phyloP scores from a whole-genome alignment of 2,329 filamentous ascomycete genomes.

The Thelonectria blattea region DNA sequence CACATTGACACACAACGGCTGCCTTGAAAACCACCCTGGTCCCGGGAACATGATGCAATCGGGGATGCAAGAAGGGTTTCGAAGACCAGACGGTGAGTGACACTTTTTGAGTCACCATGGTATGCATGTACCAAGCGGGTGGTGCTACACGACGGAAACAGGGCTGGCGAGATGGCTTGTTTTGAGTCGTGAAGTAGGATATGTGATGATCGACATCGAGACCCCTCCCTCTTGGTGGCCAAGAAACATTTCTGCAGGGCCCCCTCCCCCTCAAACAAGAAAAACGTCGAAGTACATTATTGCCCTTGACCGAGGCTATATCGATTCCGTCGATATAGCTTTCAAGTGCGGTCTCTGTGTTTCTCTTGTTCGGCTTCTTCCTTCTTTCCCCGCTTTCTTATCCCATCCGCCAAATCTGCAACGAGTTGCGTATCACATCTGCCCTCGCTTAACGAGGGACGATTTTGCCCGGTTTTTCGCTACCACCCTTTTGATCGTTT shows the following conservation, averaged over 20 bases:
- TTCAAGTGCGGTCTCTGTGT: not conserved
- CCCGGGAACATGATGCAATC: not conserved
- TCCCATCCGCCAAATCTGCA: not conserved
- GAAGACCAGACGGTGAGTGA: no score
- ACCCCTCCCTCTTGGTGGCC: not conserved
- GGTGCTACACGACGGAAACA: constrained; percentile 6
- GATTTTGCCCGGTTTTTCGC: not conserved
- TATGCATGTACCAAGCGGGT: no score
- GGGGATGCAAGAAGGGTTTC: not conserved
- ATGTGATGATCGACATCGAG: constrained; percentile 2
- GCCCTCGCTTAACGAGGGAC: not conserved
- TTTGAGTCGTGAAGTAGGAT: not conserved
- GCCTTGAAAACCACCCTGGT: no score
- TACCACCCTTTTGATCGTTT: not conserved
- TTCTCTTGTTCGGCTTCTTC: not conserved
- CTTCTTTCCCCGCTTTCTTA: constrained; percentile 12
- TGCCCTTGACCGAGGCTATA: not conserved
- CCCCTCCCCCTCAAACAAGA: not conserved
- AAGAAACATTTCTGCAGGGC: not conserved
- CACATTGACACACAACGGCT: not conserved
- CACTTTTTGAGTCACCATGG: not conserved
- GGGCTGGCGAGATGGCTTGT: not conserved
- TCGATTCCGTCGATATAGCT: constrained; percentile 3
- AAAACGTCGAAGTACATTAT: not conserved
- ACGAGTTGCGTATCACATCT: constrained; percentile 17